A percentile compares a stretch with the other conserved stretches of the same genome.
These are phyloP conservation scores for Pichia sp. DNA, from an alignment of 1,139 yeast genomes.

Conservation along the genomic window DNA sequence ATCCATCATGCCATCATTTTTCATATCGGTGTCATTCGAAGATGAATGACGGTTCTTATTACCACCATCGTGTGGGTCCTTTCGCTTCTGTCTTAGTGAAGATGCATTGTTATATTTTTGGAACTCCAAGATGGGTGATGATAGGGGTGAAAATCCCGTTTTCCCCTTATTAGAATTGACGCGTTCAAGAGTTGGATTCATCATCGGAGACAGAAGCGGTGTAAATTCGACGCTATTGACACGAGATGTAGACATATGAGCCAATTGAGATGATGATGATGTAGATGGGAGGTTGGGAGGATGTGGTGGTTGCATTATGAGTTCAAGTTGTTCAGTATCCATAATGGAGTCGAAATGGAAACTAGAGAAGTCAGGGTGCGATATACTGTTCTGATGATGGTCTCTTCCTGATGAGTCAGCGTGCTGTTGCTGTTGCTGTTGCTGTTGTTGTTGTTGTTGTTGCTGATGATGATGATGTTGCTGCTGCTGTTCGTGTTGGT, in stretches of 20 bases:
- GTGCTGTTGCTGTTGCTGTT: too few relatives aligned
- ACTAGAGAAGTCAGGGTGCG: too few relatives aligned
- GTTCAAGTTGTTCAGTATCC: background rate
- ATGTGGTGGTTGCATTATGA: background rate
- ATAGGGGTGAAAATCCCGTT: constrained; percentile 39
- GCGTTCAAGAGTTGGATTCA: constrained; percentile 58
- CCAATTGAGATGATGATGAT: background rate
- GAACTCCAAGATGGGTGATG: constrained; percentile 63
- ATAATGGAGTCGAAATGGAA: background rate
- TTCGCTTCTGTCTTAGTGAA: constrained; percentile 21
- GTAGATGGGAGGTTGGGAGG: background rate
- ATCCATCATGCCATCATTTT: background rate
- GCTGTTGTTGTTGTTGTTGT: too few relatives aligned
- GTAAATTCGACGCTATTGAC: constrained; percentile 39
- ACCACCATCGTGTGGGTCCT: constrained; percentile 10
- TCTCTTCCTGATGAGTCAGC: too few relatives aligned
- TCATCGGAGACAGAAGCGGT: constrained; percentile 71
- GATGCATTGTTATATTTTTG: constrained; percentile 14
- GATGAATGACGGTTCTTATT: background rate
- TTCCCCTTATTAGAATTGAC: constrained; percentile 12
- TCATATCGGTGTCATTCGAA: background rate
- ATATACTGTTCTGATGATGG: too few relatives aligned
- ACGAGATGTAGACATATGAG: background rate
- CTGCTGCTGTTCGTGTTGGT: too few relatives aligned
- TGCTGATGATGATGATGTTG: too few relatives aligned